Evolutionary conservation across 129 eudicot species (phyloP).

Genomic region (sunflower (Helianthus annuus)): HanXRQr2.0-SUNRISE NC_035449.2:59410353-59410852

Average conservation of each 20-base stretch:
- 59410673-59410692: conserved; percentile 83
- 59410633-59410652: conserved; percentile 87
- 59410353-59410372: conserved; percentile 76
- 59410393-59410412: conserved; percentile 62
- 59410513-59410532: neutral
- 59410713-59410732: conserved; percentile 90
- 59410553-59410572: conserved; percentile 41
- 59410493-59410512: conserved; percentile 11
- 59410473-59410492: conserved; percentile 10
- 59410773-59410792: neutral
- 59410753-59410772: conserved; percentile 90
- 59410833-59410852: no score
- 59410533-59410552: neutral
- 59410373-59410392: conserved; percentile 79
- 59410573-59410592: conserved; percentile 95
- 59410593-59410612: conserved; percentile 94
- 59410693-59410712: conserved; percentile 59
- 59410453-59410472: conserved; percentile 81
- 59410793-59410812: no score
- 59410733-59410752: conserved; percentile 89
- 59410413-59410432: conserved; percentile 74
- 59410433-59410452: conserved; percentile 86
- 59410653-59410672: conserved; percentile 89
- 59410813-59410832: no score
- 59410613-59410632: conserved; percentile 80